Evolutionary conservation across 495 filamentous ascomycete genomes (phyloP).

Genomic region (Pyrenula aspistea): DNA sequence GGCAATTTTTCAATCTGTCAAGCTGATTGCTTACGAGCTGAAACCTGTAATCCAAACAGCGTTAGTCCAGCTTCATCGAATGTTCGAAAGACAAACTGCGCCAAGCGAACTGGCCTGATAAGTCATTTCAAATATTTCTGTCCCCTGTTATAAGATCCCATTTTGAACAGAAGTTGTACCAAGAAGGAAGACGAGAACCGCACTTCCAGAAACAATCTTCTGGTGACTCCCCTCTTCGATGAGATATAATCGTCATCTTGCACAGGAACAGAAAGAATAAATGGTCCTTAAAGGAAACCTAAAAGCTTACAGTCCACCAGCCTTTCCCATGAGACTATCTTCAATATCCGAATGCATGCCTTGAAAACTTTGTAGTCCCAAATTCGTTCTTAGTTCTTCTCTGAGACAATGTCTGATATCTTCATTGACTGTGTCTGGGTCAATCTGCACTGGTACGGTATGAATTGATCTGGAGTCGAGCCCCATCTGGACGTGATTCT

Average conservation of each 20-base stretch:
- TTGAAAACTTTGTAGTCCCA: neutral
- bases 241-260: too few species aligned
- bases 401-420: neutral
- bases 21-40: neutral
- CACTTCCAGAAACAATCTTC: too few species aligned
- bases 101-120: too few species aligned
- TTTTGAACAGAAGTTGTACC: too few species aligned
- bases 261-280: too few species aligned
- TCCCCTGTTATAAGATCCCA: too few species aligned
- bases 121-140: too few species aligned
- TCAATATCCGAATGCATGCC: neutral
- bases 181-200: too few species aligned
- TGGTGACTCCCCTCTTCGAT: too few species aligned
- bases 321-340: neutral
- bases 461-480: neutral
- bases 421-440: neutral
- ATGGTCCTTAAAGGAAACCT: too few species aligned
- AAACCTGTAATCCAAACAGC: neutral
- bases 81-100: too few species aligned
- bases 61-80: too few species aligned
- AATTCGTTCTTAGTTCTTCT: neutral
- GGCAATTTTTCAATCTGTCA: neutral
- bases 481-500: neutral
- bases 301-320: neutral
- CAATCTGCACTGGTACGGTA: neutral